Evolutionary conservation across 352 stramenopile genomes (phyloP), one percentile per base, ranked within the genome.

Genomic region (Pythium utonaiense): DNA sequence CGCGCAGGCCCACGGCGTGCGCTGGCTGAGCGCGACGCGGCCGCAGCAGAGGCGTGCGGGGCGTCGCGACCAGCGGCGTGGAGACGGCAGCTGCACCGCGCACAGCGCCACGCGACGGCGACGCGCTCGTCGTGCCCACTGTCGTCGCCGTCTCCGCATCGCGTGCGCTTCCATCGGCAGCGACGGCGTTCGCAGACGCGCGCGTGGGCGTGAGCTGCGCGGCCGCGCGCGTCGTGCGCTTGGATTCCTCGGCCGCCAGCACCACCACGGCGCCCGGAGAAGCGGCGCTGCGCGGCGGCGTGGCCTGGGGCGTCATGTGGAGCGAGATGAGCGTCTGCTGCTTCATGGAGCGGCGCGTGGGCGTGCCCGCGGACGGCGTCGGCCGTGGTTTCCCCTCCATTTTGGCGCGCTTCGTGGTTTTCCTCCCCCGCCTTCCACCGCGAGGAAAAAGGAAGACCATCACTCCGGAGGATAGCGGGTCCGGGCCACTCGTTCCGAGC

Each of bases 291-390:
- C 36, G 36, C 17, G 36, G 36, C 36, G 36, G 17, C 36, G 16
- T 24, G 22, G 30, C 49, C 1, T 42, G 40, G 10, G 24, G 8
- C 13, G 21, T 38, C 3, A 19, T 33, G 12, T n/a, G 19, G 19
- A 53, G 19, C 40, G 36, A 31, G 8, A 22, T 22, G 47, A 64
- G 53, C 53, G 60, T 67, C 45, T 56, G 47, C 62, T 69, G 62
- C 24, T 63, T 63, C 36, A 69, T 53, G n/a, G 60, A 19, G 30
- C 54, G 62, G 9, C 62, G 62, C 55, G 62, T 60, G 22, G 62
- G 62, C 62, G 54, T 69, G 48, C 47, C 31, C 28, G 45, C 19
- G 44, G 53, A 19, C 31, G 19, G 27, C 53, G 45, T 62, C 22
- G 33, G n/a, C 21, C 17, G 51, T 57, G 28, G 22, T 44, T 44